Evolutionary conservation across 1,284 basidiomycete genomes (phyloP), one percentile per base, ranked within the genome.

Genomic region (Ustilago esculenta): DNA sequence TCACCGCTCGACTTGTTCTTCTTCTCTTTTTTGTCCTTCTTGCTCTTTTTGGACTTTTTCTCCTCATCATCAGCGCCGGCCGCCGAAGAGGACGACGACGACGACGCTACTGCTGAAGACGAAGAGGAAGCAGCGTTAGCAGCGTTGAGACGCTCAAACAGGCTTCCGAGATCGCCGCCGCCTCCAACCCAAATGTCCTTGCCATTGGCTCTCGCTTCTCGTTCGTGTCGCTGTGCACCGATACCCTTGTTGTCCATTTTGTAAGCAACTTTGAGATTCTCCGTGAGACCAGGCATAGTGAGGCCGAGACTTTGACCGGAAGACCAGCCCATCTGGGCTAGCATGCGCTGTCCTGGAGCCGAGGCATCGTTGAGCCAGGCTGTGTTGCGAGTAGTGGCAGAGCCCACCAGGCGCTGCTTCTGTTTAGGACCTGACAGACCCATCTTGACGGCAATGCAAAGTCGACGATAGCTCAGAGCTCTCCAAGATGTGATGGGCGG

Each of bases 161-260:
- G 43, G 35, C 64, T 68, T 17, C 79, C 79, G 8, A 80, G 60
- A 29, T 81, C 80, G 17, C 74, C 76, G 33, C 78, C 80, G 8
- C 73, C 80, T 14, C 76, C 77, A 10, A 73, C 65, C 80, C 77
- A 80, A 36, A 71, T 71, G 44, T 77, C 77, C 37, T 71, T 73
- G 47, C 72, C 72, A 17, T 67, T 63, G 24, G 64, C 65, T 24
- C 73, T 66, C 1, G 77, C 77, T 46, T 81, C 80, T 43, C 69
- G 59, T 52, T 81, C 78, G 41, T 75, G 69, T 34, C 80, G 61
- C 18, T 70, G 61, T 9, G 75, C 76, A 33, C 80, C 80, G 33
- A 81, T 79, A 14, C 80, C 80, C 51, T 79, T 80, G 55, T 79
- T 81, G 64, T 81, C 80, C 47, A 81, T 63, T 52, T 81, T 81